phyloP scores from a whole-genome alignment of 495 filamentous ascomycete genomes.

The Penicillium turbatum region DNA sequence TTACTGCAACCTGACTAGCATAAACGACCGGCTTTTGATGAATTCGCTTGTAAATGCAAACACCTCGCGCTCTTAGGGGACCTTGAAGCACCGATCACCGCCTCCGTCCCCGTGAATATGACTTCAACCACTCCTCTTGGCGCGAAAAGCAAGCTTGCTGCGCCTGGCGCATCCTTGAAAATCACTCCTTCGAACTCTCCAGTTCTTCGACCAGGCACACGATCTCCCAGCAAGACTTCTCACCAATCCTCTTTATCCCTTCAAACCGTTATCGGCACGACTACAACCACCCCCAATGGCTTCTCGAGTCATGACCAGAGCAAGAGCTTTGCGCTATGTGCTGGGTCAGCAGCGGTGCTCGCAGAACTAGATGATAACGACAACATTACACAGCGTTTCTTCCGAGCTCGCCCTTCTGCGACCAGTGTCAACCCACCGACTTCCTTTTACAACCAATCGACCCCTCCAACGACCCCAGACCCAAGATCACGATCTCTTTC shows the following conservation, averaged over 20 bases:
- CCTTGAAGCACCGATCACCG: slow-evolving; percentile 18
- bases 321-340: slow-evolving; percentile 77
- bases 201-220: slow-evolving; percentile 54
- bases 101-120: slow-evolving; percentile 29
- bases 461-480: slow-evolving; percentile 48
- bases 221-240: slow-evolving; percentile 57
- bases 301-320: slow-evolving; percentile 75
- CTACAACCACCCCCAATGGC: slow-evolving; percentile 75
- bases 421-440: slow-evolving; percentile 56
- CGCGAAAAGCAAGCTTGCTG: slow-evolving; percentile 36
- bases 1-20: not conserved
- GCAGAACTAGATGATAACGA: slow-evolving; percentile 69
- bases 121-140: slow-evolving; percentile 33
- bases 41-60: slow-evolving; percentile 21
- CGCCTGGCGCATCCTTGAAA: slow-evolving; percentile 51
- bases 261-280: slow-evolving; percentile 82
- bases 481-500: slow-evolving; percentile 34
- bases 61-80: slow-evolving; percentile 22
- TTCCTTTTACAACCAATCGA: slow-evolving; percentile 58
- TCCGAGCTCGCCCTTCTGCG: slow-evolving; percentile 77
- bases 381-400: slow-evolving; percentile 78
- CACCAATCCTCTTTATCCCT: slow-evolving; percentile 60
- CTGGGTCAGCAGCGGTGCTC: slow-evolving; percentile 91
- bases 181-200: slow-evolving; percentile 79
- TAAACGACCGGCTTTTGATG: not conserved